These are phyloP conservation scores for Posidonia oceanica DNA, from an alignment of 116 monocot genomes.

Conservation along the genomic window DNA sequence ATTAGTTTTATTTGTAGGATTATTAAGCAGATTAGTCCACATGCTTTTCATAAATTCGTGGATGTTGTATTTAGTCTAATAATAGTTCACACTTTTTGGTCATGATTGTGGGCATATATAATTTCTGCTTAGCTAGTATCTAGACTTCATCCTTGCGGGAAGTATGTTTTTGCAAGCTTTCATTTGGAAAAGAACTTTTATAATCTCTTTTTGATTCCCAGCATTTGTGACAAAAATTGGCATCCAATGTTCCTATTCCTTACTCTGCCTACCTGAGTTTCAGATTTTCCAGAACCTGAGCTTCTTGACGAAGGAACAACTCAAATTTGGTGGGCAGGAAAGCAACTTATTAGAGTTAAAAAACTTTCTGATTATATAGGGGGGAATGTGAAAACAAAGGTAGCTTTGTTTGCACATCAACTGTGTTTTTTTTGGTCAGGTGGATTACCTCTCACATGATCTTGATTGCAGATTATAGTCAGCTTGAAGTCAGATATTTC, in stretches of 20 bases:
- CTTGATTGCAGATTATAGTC: constrained; percentile 18
- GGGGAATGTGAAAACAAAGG: constrained; percentile 63
- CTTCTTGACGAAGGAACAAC: constrained; percentile 6
- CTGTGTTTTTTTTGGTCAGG: neutral
- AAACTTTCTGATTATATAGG: constrained; percentile 45
- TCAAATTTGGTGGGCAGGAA: constrained; percentile 52
- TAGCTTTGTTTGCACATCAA: constrained; percentile 1
- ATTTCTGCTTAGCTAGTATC: too few species aligned
- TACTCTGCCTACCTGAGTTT: neutral
- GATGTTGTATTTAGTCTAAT: too few species aligned
- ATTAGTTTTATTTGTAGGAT: too few species aligned
- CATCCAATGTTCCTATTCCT: neutral
- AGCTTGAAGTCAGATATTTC: constrained; percentile 15
- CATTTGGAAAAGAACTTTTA: too few species aligned
- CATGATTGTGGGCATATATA: too few species aligned
- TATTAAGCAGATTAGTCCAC: too few species aligned
- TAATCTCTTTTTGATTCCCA: too few species aligned
- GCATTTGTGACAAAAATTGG: too few species aligned
- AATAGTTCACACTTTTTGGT: too few species aligned
- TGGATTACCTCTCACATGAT: neutral
- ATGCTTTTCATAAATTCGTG: too few species aligned
- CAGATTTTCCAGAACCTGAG: constrained; percentile 13
- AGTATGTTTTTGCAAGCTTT: too few species aligned
- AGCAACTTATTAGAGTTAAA: constrained; percentile 32
- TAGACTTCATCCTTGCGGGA: too few species aligned